phyloP scores from a whole-genome alignment of 2,329 filamentous ascomycete genomes.

The Penicillium carneum region DNA sequence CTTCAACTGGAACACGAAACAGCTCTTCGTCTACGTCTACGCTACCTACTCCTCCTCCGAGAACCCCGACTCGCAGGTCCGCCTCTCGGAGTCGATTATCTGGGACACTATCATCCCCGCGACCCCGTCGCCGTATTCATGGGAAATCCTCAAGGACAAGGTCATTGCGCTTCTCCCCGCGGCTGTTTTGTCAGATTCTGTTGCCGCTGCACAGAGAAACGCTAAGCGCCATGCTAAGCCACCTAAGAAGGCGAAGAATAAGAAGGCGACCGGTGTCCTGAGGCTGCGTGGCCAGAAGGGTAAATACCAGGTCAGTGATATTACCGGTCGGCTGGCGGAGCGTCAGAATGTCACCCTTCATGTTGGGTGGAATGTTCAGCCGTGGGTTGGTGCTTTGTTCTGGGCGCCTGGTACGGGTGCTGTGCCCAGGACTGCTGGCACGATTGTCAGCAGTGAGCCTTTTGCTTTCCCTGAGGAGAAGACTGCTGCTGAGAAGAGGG shows the following conservation, averaged over 20 bases:
- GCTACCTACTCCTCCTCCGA: slow-evolving; percentile 68
- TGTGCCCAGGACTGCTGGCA: slow-evolving; percentile 60
- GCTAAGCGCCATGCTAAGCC: slow-evolving; percentile 37
- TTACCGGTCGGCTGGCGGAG: slow-evolving; percentile 77
- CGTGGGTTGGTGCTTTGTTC: slow-evolving; percentile 87
- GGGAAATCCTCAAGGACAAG: slow-evolving; percentile 46
- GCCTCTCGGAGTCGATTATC: slow-evolving; percentile 74
- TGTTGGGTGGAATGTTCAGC: slow-evolving; percentile 95
- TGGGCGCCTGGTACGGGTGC: slow-evolving; percentile 71
- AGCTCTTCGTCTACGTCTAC: slow-evolving; percentile 94
- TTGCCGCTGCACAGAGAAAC: slow-evolving; percentile 28
- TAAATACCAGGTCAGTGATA: slow-evolving; percentile 97
- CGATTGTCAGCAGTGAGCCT: slow-evolving; percentile 58
- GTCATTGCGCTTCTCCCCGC: slow-evolving; percentile 40
- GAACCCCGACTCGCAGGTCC: slow-evolving; percentile 32
- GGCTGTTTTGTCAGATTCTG: slow-evolving; percentile 10
- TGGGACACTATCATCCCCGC: slow-evolving; percentile 94
- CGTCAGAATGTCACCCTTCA: slow-evolving; percentile 76
- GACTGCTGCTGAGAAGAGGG: slow-evolving; percentile 27
- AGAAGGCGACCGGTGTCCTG: slow-evolving; percentile 66
- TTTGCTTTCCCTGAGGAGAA: slow-evolving; percentile 62
- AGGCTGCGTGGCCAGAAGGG: slow-evolving; percentile 83
- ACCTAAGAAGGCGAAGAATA: slow-evolving; percentile 27
- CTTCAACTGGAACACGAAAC: slow-evolving; percentile 99
- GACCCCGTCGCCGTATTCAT: slow-evolving; percentile 55